A percentile compares a stretch with the other conserved stretches of the same genome.
These are phyloP conservation scores for Xylaria digitata DNA, from an alignment of 2,329 filamentous ascomycete species.

Conservation along the genomic window DNA sequence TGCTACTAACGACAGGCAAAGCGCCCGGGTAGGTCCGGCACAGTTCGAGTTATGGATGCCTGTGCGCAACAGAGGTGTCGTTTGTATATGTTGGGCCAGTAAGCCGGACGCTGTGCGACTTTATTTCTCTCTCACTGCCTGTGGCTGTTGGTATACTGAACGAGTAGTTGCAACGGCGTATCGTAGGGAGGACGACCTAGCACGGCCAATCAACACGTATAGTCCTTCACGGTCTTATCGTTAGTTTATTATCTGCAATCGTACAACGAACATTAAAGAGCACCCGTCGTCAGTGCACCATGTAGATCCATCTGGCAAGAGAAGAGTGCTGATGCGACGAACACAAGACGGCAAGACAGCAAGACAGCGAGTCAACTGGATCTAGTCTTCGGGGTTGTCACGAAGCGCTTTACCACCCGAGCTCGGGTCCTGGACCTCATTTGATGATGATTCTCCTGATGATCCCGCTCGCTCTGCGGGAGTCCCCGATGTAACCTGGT, in stretches of 20 bases:
- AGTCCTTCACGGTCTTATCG: slow-evolving; percentile 21
- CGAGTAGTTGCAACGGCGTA: slow-evolving; percentile 25
- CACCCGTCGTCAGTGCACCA: slow-evolving; percentile 19
- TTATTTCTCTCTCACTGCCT: slow-evolving; percentile 21
- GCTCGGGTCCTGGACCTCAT: slow-evolving; percentile 1
- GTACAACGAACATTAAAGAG: slow-evolving; percentile 20
- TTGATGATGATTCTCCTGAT: slow-evolving; percentile 24
- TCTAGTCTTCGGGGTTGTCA: slow-evolving; percentile 21
- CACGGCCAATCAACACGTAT: slow-evolving; percentile 29
- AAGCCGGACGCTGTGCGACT: slow-evolving; percentile 15
- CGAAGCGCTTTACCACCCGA: slow-evolving; percentile 10
- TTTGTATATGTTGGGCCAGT: slow-evolving; percentile 20
- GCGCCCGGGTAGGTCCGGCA: slow-evolving; percentile 17
- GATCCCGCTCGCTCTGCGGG: slow-evolving; percentile 32
- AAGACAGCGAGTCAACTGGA: slow-evolving; percentile 10
- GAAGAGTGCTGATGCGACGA: slow-evolving; percentile 16
- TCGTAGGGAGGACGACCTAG: slow-evolving; percentile 16
- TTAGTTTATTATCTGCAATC: slow-evolving; percentile 28
- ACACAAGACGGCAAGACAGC: slow-evolving; percentile 8
- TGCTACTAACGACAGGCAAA: slow-evolving; percentile 13
- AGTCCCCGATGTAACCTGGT: slow-evolving; percentile 25
- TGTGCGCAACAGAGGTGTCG: slow-evolving; percentile 21
- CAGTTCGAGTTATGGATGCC: slow-evolving; percentile 19
- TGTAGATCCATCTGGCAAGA: slow-evolving; percentile 10
- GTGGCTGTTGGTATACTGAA: slow-evolving; percentile 15